These are phyloP conservation scores for Crithidia fasciculata DNA, from an alignment of 208 protist species.

Conservation along the genomic window DNA sequence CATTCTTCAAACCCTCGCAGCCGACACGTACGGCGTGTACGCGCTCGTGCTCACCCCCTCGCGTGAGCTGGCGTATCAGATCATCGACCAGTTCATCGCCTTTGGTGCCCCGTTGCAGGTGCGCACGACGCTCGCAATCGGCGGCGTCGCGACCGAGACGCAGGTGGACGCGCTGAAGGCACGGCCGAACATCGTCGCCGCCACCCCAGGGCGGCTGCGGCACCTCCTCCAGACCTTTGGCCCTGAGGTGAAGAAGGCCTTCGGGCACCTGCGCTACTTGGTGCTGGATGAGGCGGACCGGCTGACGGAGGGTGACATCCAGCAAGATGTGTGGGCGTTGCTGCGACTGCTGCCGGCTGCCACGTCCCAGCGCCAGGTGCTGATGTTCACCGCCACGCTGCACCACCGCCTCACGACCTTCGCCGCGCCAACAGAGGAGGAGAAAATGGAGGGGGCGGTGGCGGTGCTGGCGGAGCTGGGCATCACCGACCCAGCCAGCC, in stretches of 20 bases:
- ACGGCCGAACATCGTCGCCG: conserved; percentile 84
- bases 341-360: conserved; percentile 45
- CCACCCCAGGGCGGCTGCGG: conserved; percentile 77
- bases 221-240: conserved; percentile 63
- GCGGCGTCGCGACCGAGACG: conserved; percentile 75
- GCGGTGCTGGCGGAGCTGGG: conserved; percentile 48
- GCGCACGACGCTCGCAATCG: conserved; percentile 74
- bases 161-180: conserved; percentile 79
- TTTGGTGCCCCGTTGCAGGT: conserved; percentile 79
- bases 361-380: conserved; percentile 42
- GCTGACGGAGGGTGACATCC: conserved; percentile 79
- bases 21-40: conserved; percentile 97
- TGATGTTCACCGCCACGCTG: conserved; percentile 86
- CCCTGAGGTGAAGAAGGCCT: conserved; percentile 57
- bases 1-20: conserved; percentile 94
- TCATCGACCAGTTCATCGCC: conserved; percentile 90
- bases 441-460: background rate
- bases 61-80: conserved; percentile 96
- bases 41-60: conserved; percentile 97
- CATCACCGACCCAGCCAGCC: conserved; percentile 28
- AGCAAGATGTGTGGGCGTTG: conserved; percentile 50
- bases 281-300: conserved; percentile 90
- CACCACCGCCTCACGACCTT: conserved; percentile 54
- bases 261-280: conserved; percentile 77
- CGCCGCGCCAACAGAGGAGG: background rate